Conservation (phyloP, 169 alveolate species). For the Condylostoma magnum region DNA sequence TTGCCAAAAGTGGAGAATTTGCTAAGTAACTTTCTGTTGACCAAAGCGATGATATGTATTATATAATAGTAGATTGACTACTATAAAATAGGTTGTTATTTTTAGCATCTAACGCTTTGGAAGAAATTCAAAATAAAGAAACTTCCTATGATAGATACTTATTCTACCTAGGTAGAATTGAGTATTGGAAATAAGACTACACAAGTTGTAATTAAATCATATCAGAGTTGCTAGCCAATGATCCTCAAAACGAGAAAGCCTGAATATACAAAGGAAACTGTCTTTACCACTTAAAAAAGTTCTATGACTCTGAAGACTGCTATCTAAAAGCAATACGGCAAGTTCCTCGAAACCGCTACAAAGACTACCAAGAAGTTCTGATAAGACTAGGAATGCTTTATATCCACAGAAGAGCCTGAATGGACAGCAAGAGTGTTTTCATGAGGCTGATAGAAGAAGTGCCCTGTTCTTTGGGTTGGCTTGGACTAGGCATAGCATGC, state of each 20-base stretch:
- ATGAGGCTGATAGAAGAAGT: slow-evolving; percentile 37
- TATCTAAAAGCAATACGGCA: slow-evolving; percentile 54
- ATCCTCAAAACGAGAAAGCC: slow-evolving; percentile 42
- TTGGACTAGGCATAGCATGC: slow-evolving; percentile 39
- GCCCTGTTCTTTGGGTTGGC: slow-evolving; percentile 50
- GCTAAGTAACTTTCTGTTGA: slow-evolving; percentile 29
- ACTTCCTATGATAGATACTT: slow-evolving; percentile 2
- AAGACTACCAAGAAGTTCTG: slow-evolving; percentile 8
- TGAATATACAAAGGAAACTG: slow-evolving; percentile 54
- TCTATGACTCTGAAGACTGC: slow-evolving; percentile 45
- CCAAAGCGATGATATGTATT: slow-evolving; percentile 31
- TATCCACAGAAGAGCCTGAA: slow-evolving; percentile 43
- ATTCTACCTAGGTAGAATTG: slow-evolving; percentile 40
- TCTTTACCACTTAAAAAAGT: slow-evolving; percentile 37
- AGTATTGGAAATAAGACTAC: slow-evolving; percentile 44
- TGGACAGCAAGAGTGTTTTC: slow-evolving; percentile 53
- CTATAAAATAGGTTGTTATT: slow-evolving; percentile 5
- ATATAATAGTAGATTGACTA: background rate
- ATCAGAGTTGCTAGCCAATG: slow-evolving; percentile 28
- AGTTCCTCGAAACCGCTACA: background rate
- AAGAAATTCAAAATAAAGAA: slow-evolving; percentile 30
- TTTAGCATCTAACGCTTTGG: slow-evolving; percentile 27
- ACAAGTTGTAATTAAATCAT: slow-evolving; percentile 38
- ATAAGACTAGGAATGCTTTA: slow-evolving; percentile 58
- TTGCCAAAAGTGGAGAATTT: slow-evolving; percentile 18